phyloP scores from a whole-genome alignment of 345 rosid genomes.

The sweet orange (Citrus sinensis) region DNA sequence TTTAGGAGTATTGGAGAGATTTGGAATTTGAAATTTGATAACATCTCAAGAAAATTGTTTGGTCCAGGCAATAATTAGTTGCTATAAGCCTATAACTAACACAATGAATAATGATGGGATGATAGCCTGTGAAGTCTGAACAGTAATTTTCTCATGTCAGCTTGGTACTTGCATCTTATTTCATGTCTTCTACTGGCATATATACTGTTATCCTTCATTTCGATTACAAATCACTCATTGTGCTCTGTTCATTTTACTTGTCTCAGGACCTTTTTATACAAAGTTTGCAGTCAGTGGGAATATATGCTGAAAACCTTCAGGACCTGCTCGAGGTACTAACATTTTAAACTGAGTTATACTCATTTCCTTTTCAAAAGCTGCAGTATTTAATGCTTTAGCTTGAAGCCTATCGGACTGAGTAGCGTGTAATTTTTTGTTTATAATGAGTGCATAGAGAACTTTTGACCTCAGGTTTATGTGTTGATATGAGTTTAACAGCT shows the following conservation, averaged over 20 bases:
- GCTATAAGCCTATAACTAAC: too few species aligned
- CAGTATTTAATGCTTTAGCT: background rate
- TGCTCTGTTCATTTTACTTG: slow-evolving; percentile 14
- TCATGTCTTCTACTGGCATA: slow-evolving; percentile 13
- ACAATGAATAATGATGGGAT: background rate
- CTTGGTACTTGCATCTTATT: background rate
- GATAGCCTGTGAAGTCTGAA: background rate
- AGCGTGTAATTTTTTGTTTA: background rate
- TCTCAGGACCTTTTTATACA: slow-evolving; percentile 89
- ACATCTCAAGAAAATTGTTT: background rate
- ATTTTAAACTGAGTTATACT: background rate
- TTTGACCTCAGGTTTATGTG: background rate
- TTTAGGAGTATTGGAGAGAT: background rate
- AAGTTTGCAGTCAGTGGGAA: slow-evolving; percentile 79
- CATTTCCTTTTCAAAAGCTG: slow-evolving; percentile 7
- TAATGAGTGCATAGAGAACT: background rate
- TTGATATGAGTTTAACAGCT: slow-evolving; percentile 20
- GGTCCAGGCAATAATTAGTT: background rate
- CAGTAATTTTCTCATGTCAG: background rate
- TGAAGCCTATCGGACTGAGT: background rate
- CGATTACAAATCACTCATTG: slow-evolving; percentile 5
- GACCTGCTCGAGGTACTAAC: slow-evolving; percentile 77
- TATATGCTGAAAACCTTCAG: slow-evolving; percentile 70
- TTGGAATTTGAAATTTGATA: background rate
- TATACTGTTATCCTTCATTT: slow-evolving; percentile 5